phyloP scores from a whole-genome alignment of 257 asterid species.

The Fraxinus cuspidata region DNA sequence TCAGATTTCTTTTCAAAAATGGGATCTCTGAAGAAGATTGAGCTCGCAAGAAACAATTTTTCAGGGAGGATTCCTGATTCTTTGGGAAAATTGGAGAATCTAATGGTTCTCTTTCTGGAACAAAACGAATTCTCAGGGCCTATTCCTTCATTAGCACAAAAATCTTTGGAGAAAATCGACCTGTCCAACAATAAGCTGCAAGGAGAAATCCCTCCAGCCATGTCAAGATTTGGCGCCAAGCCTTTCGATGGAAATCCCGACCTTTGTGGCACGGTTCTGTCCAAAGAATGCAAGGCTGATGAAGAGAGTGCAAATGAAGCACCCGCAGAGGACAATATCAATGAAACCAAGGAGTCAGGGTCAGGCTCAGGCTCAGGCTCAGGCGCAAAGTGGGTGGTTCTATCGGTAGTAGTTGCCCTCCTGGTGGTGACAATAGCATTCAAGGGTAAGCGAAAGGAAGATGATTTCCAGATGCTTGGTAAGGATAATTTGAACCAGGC shows the following conservation, averaged over 20 bases:
- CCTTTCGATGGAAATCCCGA: slow-evolving; percentile 58
- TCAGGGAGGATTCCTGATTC: slow-evolving; percentile 65
- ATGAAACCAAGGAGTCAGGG: background rate
- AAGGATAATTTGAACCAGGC: slow-evolving; percentile 53
- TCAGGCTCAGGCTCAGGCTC: slow-evolving; percentile 37
- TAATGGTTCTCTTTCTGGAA: slow-evolving; percentile 46
- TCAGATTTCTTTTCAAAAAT: slow-evolving; percentile 40
- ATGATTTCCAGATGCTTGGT: slow-evolving; percentile 38
- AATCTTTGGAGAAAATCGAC: slow-evolving; percentile 37
- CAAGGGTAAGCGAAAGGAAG: slow-evolving; percentile 46
- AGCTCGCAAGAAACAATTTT: slow-evolving; percentile 55
- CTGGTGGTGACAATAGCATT: slow-evolving; percentile 50
- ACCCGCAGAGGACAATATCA: background rate
- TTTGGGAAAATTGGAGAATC: slow-evolving; percentile 26
- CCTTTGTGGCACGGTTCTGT: slow-evolving; percentile 54
- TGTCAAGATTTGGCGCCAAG: slow-evolving; percentile 47
- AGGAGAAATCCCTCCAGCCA: slow-evolving; percentile 66
- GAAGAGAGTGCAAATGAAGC: background rate
- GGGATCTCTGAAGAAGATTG: slow-evolving; percentile 57
- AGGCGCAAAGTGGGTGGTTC: slow-evolving; percentile 46
- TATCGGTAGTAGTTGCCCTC: slow-evolving; percentile 54
- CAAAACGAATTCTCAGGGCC: slow-evolving; percentile 64
- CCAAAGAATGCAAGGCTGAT: slow-evolving; percentile 37
- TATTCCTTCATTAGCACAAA: slow-evolving; percentile 49
- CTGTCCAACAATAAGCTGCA: slow-evolving; percentile 58